Percentiles rank a stretch among this genome's conserved stretches.
Conservation (phyloP, 805 yeast genomes). For the Lachancea meyersii region DNA sequence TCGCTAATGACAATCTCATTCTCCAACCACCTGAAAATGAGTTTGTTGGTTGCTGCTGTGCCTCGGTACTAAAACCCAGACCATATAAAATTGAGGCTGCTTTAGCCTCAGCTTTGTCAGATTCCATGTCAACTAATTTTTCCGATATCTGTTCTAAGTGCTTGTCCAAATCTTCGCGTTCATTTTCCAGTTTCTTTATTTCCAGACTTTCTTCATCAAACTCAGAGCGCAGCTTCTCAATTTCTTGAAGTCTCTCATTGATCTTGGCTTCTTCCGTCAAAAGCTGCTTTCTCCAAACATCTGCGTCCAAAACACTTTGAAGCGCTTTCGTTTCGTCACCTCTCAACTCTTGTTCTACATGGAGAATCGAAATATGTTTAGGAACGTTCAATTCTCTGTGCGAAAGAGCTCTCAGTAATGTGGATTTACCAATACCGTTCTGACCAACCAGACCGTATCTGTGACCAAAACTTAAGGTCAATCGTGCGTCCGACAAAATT, state of each 20-base stretch:
- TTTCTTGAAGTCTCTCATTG: slow-evolving; percentile 66
- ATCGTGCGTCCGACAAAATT: slow-evolving; percentile 79
- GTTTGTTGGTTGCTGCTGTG: slow-evolving; percentile 79
- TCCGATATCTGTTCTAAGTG: slow-evolving; percentile 75
- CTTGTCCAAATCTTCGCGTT: slow-evolving; percentile 76
- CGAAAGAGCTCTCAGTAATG: slow-evolving; percentile 81
- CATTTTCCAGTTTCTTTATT: slow-evolving; percentile 76
- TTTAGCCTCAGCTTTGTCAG: slow-evolving; percentile 94
- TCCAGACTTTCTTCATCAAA: slow-evolving; percentile 74
- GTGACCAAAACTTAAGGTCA: slow-evolving; percentile 84
- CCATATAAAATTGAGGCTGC: slow-evolving; percentile 93
- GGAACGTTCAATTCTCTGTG: slow-evolving; percentile 93
- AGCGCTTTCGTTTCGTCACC: slow-evolving; percentile 91
- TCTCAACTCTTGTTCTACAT: slow-evolving; percentile 93
- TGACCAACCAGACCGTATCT: slow-evolving; percentile 97
- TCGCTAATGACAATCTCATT: slow-evolving; percentile 96
- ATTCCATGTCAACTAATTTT: slow-evolving; percentile 86
- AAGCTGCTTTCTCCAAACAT: slow-evolving; percentile 95
- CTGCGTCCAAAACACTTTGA: slow-evolving; percentile 97
- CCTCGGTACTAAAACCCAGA: slow-evolving; percentile 83
- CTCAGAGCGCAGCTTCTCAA: slow-evolving; percentile 60
- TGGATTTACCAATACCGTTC: slow-evolving; percentile 99
- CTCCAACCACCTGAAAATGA: slow-evolving; percentile 99
- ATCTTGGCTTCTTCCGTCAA: slow-evolving; percentile 69
- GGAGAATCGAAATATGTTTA: slow-evolving; percentile 88